Conservation (phyloP, 192 early-diverging fungal species). For the Podochytrium sp. region DNA sequence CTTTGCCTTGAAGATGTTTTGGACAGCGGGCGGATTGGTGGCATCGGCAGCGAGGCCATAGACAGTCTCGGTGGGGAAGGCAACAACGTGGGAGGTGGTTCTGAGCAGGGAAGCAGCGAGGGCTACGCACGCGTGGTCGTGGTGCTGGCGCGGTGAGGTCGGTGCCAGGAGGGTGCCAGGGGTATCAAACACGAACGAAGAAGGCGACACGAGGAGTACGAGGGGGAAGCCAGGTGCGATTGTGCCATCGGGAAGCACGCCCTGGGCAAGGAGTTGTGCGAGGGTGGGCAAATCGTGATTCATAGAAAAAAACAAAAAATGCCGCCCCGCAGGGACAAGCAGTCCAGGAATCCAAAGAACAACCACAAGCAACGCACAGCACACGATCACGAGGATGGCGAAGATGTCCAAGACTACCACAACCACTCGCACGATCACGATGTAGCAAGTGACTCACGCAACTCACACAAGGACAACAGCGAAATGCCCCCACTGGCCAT, state of each 20-base stretch:
- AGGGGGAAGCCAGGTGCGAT: slow-evolving; percentile 9
- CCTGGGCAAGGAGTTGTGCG: too few relatives aligned
- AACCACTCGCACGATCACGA: neutral
- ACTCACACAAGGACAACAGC: neutral
- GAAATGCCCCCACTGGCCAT: slow-evolving; percentile 27
- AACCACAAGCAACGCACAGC: neutral
- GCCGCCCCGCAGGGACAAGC: too few relatives aligned
- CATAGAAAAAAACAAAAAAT: neutral
- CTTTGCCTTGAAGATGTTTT: slow-evolving; percentile 83
- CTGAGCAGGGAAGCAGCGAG: slow-evolving; percentile 8
- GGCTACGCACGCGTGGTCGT: neutral
- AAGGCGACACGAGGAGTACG: slow-evolving; percentile 8
- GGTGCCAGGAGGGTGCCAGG: neutral
- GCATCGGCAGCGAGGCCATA: slow-evolving; percentile 96
- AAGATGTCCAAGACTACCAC: neutral
- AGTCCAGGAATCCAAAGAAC: neutral
- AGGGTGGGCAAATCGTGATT: neutral
- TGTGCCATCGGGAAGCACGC: too few relatives aligned
- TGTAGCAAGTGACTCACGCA: neutral
- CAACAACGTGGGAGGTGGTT: slow-evolving; percentile 56
- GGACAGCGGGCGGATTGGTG: slow-evolving; percentile 64
- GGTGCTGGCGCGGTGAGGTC: neutral
- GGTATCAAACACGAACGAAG: slow-evolving; percentile 5
- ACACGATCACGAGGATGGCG: neutral
- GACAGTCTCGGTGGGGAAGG: slow-evolving; percentile 97